phyloP scores from a whole-genome alignment of 2,329 filamentous ascomycete species.

The Neoscytalidium dimidiatum region DNA sequence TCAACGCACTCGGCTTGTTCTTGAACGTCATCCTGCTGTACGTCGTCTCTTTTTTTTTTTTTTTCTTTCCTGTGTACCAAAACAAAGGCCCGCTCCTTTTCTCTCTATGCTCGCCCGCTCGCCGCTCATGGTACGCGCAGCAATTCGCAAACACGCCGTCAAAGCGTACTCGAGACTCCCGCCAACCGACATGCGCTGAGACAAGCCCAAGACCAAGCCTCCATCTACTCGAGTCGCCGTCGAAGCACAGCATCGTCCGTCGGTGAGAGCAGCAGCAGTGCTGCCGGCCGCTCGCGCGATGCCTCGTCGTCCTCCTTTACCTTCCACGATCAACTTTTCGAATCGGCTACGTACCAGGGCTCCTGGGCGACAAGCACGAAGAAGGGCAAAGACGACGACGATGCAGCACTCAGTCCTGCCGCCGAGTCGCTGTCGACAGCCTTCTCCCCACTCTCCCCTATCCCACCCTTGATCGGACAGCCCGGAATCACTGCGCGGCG shows the following conservation, averaged over 20 bases:
- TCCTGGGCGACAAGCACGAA: neutral
- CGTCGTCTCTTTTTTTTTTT: too few species aligned
- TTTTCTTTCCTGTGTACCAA: too few species aligned
- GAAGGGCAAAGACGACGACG: neutral
- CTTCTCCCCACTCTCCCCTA: too few species aligned
- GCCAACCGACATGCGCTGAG: neutral
- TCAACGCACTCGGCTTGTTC: neutral
- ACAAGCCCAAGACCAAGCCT: neutral
- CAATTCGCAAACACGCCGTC: neutral
- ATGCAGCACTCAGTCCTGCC: too few species aligned
- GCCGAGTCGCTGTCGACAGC: too few species aligned
- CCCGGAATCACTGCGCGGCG: too few species aligned
- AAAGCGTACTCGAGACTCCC: neutral
- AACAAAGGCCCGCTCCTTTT: too few species aligned
- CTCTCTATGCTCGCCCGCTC: neutral
- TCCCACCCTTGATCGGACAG: neutral
- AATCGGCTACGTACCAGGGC: neutral
- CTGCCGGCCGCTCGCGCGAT: neutral
- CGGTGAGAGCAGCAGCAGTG: neutral
- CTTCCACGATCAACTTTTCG: neutral
- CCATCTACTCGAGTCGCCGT: neutral
- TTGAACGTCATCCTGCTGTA: conserved; percentile 1
- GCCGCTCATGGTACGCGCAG: neutral
- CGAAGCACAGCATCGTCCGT: neutral
- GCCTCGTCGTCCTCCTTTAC: neutral